Conservation (phyloP, 331 rosid genomes). For the Phaseolus coccineus region DNA sequence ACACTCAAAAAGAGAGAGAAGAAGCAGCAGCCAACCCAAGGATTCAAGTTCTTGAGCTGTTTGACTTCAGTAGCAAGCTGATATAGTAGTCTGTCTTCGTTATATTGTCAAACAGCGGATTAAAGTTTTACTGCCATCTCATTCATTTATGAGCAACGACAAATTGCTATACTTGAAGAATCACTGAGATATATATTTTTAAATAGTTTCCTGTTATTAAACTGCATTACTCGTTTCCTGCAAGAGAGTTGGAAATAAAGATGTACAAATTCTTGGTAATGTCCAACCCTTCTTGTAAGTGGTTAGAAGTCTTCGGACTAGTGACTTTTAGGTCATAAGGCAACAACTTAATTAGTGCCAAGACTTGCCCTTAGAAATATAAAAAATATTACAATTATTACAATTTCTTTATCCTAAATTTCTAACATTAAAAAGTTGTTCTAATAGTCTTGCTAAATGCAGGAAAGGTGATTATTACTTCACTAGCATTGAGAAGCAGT, state of each 20-base stretch:
- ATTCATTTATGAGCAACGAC: conserved; percentile 5
- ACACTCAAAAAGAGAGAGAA: conserved; percentile 82
- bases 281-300: background rate
- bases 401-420: background rate
- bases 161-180: conserved; percentile 16
- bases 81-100: conserved; percentile 48
- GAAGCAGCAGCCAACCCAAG: conserved; percentile 77
- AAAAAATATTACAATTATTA: too few relatives aligned
- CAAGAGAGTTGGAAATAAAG: too few relatives aligned
- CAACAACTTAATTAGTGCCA: too few relatives aligned
- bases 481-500: conserved; percentile 27
- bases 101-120: conserved; percentile 18
- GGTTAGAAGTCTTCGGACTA: background rate
- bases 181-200: background rate
- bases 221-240: too few relatives aligned
- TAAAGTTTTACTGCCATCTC: conserved; percentile 24
- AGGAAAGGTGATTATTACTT: conserved; percentile 4
- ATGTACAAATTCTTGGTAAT: too few relatives aligned
- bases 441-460: too few relatives aligned
- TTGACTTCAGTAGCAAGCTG: conserved; percentile 78
- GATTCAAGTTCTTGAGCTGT: conserved; percentile 65
- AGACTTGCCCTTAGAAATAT: too few relatives aligned
- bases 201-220: too few relatives aligned
- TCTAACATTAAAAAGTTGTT: conserved; percentile 13
- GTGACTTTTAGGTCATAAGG: too few relatives aligned